Percentiles rank a stretch among this genome's conserved stretches.
These are phyloP conservation scores for Albugo candida DNA, from an alignment of 352 stramenopile species.

Conservation along the genomic window DNA sequence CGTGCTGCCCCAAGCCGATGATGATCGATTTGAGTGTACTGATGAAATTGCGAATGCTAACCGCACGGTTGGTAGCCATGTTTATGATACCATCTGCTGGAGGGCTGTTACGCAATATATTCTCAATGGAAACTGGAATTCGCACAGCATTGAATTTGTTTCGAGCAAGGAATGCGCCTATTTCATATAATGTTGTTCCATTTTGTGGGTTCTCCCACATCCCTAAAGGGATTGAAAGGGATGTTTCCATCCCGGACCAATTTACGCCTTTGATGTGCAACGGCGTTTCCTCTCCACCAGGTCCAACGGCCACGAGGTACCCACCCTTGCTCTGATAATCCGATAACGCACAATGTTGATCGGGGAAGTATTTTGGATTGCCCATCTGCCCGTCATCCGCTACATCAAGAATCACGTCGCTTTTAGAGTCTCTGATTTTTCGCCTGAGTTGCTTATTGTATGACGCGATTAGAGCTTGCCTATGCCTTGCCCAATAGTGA, in stretches of 20 bases:
- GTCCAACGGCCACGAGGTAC: slow-evolving; percentile 18
- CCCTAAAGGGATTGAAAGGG: slow-evolving; percentile 25
- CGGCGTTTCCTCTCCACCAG: slow-evolving; percentile 29
- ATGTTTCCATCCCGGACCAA: slow-evolving; percentile 63
- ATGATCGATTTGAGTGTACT: slow-evolving; percentile 50
- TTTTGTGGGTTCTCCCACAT: slow-evolving; percentile 54
- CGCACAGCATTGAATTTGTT: slow-evolving; percentile 76
- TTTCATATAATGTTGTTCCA: slow-evolving; percentile 51
- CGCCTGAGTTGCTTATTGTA: slow-evolving; percentile 10
- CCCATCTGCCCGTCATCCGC: slow-evolving; percentile 8
- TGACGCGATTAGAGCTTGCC: slow-evolving; percentile 14
- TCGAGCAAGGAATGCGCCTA: slow-evolving; percentile 46
- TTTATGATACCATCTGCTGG: slow-evolving; percentile 48
- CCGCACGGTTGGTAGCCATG: slow-evolving; percentile 36
- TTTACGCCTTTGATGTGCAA: slow-evolving; percentile 45
- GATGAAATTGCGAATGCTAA: slow-evolving; percentile 54
- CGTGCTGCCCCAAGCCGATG: slow-evolving; percentile 36
- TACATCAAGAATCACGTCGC: slow-evolving; percentile 7
- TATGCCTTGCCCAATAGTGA: slow-evolving; percentile 2
- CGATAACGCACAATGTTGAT: slow-evolving; percentile 22
- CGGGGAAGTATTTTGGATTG: slow-evolving; percentile 10
- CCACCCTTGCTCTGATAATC: slow-evolving; percentile 47
- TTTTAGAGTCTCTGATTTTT: slow-evolving; percentile 20
- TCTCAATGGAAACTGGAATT: slow-evolving; percentile 42
- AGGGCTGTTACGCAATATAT: slow-evolving; percentile 40